Conservation (phyloP, 176 grass and related monocot species). For the Eleusine indica region DNA sequence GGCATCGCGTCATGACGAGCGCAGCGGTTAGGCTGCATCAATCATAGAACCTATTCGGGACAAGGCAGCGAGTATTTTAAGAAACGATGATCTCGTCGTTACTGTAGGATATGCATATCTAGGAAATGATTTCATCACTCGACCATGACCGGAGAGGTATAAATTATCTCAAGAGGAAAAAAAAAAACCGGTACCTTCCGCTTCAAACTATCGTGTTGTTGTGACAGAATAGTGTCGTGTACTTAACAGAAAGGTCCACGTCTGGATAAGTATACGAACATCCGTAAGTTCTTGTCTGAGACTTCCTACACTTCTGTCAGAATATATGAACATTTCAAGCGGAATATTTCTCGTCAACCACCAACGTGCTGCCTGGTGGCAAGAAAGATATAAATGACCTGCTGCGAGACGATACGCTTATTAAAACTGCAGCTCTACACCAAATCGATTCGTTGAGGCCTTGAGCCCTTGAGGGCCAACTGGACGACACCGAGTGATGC, state of each 20-base stretch:
- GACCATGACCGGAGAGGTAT: background rate
- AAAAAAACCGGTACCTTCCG: background rate
- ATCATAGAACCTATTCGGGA: background rate
- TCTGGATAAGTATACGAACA: background rate
- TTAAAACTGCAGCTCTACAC: background rate
- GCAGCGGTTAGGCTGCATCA: background rate
- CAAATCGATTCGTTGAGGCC: background rate
- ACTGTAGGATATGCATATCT: background rate
- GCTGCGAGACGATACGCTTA: background rate
- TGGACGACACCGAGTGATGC: background rate
- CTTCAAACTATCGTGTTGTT: background rate
- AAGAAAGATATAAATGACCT: background rate
- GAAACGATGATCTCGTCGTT: background rate
- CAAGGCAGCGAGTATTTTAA: background rate
- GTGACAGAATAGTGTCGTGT: no score
- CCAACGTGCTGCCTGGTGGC: background rate
- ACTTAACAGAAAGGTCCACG: background rate
- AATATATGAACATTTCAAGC: background rate
- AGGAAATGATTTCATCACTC: background rate
- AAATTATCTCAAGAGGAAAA: background rate
- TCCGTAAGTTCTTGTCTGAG: background rate
- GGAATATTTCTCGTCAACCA: background rate
- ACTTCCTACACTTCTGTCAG: background rate
- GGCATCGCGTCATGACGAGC: slow-evolving; percentile 28
- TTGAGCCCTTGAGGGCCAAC: background rate